Evolutionary conservation across 2,329 filamentous ascomycete species (phyloP).

Genomic region (Botrytis aclada): DNA sequence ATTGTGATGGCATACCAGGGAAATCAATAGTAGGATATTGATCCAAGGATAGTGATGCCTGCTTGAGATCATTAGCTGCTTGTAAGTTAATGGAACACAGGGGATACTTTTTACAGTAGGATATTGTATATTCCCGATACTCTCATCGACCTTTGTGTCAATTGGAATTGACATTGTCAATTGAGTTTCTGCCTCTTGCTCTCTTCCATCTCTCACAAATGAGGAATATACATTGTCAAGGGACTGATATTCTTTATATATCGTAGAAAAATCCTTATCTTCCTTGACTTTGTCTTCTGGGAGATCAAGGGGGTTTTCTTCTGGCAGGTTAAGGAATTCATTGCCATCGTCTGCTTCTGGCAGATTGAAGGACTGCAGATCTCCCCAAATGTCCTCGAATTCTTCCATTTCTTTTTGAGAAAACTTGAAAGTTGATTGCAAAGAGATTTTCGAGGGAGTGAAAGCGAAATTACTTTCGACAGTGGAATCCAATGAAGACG

Average conservation of each 20-base stretch:
- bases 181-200: no score
- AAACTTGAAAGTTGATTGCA: not conserved
- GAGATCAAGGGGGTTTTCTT: not conserved
- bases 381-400: not conserved
- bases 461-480: not conserved
- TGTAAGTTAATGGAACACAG: no score
- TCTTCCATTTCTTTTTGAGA: not conserved
- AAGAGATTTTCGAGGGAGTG: not conserved
- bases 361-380: not conserved
- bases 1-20: not conserved
- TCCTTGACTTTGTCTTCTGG: not conserved
- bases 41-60: not conserved
- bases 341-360: not conserved
- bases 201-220: accelerated
- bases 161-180: not conserved
- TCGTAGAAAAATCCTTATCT: no score
- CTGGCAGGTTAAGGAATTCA: not conserved
- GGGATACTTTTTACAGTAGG: not conserved
- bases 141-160: not conserved
- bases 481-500: not conserved
- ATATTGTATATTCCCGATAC: no score
- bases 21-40: not conserved
- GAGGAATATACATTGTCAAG: no score
- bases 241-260: not conserved
- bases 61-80: not conserved